These are phyloP conservation scores for Nothophytophthora sp. DNA, from an alignment of 352 stramenopile species.

Conservation along the genomic window DNA sequence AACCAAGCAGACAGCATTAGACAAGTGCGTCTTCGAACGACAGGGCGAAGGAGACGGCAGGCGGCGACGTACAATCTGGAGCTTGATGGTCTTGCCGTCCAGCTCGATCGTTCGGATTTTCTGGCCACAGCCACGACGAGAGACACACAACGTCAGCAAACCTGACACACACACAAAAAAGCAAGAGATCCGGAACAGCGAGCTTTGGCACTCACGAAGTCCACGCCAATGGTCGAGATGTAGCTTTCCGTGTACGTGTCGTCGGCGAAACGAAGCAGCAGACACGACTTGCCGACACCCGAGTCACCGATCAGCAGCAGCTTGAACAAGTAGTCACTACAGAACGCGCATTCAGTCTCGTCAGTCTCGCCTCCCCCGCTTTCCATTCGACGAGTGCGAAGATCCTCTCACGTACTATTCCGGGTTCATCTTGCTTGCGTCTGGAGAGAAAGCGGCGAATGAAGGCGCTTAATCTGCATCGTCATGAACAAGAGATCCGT, in stretches of 20 bases:
- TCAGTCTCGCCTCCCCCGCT: slow-evolving; percentile 6
- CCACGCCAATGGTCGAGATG: slow-evolving; percentile 99
- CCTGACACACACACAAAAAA: slow-evolving; percentile 1
- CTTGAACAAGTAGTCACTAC: slow-evolving; percentile 99
- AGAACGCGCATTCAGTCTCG: slow-evolving; percentile 1
- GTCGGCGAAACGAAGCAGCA: slow-evolving; percentile 99
- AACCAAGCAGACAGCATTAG: neutral
- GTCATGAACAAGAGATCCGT: too few species aligned
- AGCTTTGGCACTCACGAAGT: slow-evolving; percentile 94
- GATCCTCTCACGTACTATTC: slow-evolving; percentile 96
- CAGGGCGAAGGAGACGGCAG: neutral
- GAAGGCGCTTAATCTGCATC: slow-evolving; percentile 27
- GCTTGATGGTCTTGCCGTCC: slow-evolving; percentile 99
- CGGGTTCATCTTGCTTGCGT: slow-evolving; percentile 80
- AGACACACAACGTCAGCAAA: slow-evolving; percentile 16
- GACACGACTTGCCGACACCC: slow-evolving; percentile 98
- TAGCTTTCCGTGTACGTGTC: slow-evolving; percentile 99
- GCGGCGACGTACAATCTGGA: slow-evolving; percentile 94
- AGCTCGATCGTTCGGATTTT: slow-evolving; percentile 99
- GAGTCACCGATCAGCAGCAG: slow-evolving; percentile 98
- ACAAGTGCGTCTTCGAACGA: slow-evolving; percentile 13
- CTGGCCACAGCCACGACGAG: slow-evolving; percentile 30
- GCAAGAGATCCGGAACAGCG: neutral
- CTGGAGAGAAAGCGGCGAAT: slow-evolving; percentile 14
- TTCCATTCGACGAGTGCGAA: too few species aligned